Base-by-base conservation (phyloP, 225 moss, liverwort and hornwort species). In the Bryoerythrophyllum caledonicum region DNA sequence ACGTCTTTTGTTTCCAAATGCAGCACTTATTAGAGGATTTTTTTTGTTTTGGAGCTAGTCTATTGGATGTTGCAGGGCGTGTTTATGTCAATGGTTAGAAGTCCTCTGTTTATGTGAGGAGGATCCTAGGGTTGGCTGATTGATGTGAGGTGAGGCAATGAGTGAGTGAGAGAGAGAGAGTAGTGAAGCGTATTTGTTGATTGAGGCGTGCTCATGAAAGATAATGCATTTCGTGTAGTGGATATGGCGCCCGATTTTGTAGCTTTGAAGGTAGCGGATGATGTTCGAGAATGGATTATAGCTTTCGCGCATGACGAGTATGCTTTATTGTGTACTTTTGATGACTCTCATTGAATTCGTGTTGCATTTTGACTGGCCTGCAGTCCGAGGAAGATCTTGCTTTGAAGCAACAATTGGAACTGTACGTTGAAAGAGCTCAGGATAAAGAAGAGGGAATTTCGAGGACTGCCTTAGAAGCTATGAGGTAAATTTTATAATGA, bases 401-500 rank as follows among this genome's bases (percentile, higher is more conserved):
- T 58, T 60, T 99, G 35, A 95, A 99, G 81, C 94, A 95, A 84
- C 97, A 95, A 79, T 83, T 99, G 86, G 97, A 99, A 86, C 74
- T 99, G 55, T 99, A 95, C 60, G 97, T 99, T 21, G 97, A 99
- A 82, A 93, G 97, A 80, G 86, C 84, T 32, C 95, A 99, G 83
- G 97, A 95, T 83, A n/a, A 78, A 12, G 95, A 99, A 46, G 82
- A 89, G 65, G 91, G 90, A 30, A 89, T 99, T 66, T 93, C 93
- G 77, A 94, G 90, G 73, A 65, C 83, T 83, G 97, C 97, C 27
- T 87, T 99, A 66, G 97, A 93, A 88, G 90, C 94, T 80, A 99
- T 99, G 97, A 95, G 97, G 97, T 94, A 73, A 6, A 51, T 20
- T 32, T 4, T 64, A 15, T 44, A 21, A 4, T 60, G 20, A 19